Base-by-base conservation (phyloP, 192 early-diverging fungal genomes). In the Dissophora globulifera region DNA sequence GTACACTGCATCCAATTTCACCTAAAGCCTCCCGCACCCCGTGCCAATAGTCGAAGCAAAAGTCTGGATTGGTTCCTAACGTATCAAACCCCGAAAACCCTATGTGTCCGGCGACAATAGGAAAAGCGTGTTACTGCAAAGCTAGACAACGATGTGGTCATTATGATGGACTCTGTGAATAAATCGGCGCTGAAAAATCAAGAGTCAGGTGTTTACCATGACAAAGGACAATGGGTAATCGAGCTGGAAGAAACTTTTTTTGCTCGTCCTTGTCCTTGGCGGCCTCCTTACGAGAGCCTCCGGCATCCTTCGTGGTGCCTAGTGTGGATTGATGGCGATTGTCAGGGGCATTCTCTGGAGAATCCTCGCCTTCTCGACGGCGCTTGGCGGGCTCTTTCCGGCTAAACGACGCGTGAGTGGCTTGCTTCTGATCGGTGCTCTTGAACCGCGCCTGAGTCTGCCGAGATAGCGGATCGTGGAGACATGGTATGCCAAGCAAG, bases 31-130 rank as follows among this genome's bases (percentile, higher is more conserved):
- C 89, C 38, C 84, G 81, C 19, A 95, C 91, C 9, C 89, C 92
- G 45, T 86, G 81, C 93, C 93, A 94, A 62, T 94, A 96, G 50
- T 94, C 90, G 27, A 94, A 82, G 66, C 92, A 92, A 42, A 97
- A 81, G 26, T 83, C 79, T 6, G 94, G 62, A 25, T 75, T 65
- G n/a, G 15, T 49, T 10, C 69, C 60, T 13, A 75, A 33, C 7
- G 70, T 59, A 16, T 75, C 70, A 91, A 48, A 95, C 69, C 55
- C 84, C 65, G 16, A 89, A 83, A 12, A 92, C 89, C 16, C 95
- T 93, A 62, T 13, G 11, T 40, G 55, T 6, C 7, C 16, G 20
- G 33, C 32, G 52, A 19, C 2, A 41, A n/a, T n/a, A n/a, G n/a
- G n/a, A n/a, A n/a, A n/a, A n/a, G n/a, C n/a, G n/a, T n/a, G n/a